Percentiles rank a stretch among this genome's conserved stretches.
These are phyloP conservation scores for Dittrichia graveolens DNA, from an alignment of 129 eudicot genomes.

Conservation along the genomic window DNA sequence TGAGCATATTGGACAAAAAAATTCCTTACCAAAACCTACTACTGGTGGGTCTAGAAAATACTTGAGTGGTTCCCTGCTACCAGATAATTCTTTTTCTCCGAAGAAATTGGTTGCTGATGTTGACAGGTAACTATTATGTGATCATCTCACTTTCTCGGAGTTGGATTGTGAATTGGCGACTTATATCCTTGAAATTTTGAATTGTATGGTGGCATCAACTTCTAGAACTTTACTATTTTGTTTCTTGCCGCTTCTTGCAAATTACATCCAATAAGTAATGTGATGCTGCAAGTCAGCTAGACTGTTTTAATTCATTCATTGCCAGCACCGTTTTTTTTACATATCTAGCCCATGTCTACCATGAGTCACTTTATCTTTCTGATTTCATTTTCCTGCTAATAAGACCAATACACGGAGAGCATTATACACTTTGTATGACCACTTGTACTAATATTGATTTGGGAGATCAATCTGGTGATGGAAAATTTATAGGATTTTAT, in stretches of 20 bases:
- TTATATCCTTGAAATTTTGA: neutral
- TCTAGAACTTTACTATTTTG: neutral
- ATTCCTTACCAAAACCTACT: slow-evolving; percentile 42
- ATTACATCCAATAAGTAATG: neutral
- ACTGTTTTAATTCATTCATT: too few species aligned
- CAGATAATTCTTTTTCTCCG: slow-evolving; percentile 52
- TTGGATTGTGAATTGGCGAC: slow-evolving; percentile 10
- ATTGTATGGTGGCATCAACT: too few species aligned
- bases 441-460: too few species aligned
- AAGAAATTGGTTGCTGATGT: slow-evolving; percentile 55
- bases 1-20: slow-evolving; percentile 39
- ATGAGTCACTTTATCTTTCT: too few species aligned
- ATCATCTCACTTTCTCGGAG: slow-evolving; percentile 9
- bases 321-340: too few species aligned
- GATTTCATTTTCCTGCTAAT: too few species aligned
- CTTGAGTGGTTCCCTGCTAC: slow-evolving; percentile 72
- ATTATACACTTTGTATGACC: too few species aligned
- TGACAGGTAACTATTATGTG: slow-evolving; percentile 54
- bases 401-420: too few species aligned
- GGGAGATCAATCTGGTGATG: too few species aligned
- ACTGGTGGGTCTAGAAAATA: slow-evolving; percentile 49
- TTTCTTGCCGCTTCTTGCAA: neutral
- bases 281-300: too few species aligned
- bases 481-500: too few species aligned
- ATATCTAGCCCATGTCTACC: too few species aligned